phyloP scores from a whole-genome alignment of 2,329 filamentous ascomycete species.

The Apiospora malaysiana region DNA sequence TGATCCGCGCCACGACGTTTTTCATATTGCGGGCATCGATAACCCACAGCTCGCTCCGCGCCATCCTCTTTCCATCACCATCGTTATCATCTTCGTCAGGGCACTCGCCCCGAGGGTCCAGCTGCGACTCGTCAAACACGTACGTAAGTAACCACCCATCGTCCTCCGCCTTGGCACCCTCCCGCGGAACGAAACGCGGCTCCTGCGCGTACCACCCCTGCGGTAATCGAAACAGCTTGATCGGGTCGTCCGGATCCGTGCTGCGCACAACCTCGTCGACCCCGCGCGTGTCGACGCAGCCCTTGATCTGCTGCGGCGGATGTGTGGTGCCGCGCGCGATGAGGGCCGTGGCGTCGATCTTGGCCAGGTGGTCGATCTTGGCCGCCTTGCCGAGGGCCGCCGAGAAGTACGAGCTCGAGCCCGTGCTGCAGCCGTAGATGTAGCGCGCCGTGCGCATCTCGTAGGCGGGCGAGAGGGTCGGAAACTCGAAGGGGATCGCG shows the following conservation, averaged over 20 bases:
- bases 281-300: constrained; percentile 65
- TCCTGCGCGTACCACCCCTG: constrained; percentile 69
- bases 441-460: constrained; percentile 65
- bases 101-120: constrained; percentile 57
- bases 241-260: constrained; percentile 55
- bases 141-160: constrained; percentile 73
- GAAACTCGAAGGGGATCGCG: constrained; percentile 72
- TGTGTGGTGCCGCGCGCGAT: constrained; percentile 57
- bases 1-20: constrained; percentile 62
- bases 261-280: constrained; percentile 57
- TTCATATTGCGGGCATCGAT: constrained; percentile 69
- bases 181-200: constrained; percentile 65
- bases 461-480: constrained; percentile 58
- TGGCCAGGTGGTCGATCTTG: constrained; percentile 70
- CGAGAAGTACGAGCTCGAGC: constrained; percentile 58
- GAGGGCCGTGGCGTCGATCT: constrained; percentile 61
- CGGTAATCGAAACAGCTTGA: constrained; percentile 68
- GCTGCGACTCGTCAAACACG: constrained; percentile 71
- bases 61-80: constrained; percentile 23
- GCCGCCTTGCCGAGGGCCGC: constrained; percentile 67
- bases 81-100: constrained; percentile 31
- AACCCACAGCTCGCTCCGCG: constrained; percentile 70
- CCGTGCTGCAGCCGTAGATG: constrained; percentile 71
- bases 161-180: constrained; percentile 56
- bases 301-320: constrained; percentile 56